A percentile compares a stretch with the other conserved stretches of the same genome.
Evolutionary conservation across 2,329 filamentous ascomycete species (phyloP).

Genomic region (Claviceps capensis): DNA sequence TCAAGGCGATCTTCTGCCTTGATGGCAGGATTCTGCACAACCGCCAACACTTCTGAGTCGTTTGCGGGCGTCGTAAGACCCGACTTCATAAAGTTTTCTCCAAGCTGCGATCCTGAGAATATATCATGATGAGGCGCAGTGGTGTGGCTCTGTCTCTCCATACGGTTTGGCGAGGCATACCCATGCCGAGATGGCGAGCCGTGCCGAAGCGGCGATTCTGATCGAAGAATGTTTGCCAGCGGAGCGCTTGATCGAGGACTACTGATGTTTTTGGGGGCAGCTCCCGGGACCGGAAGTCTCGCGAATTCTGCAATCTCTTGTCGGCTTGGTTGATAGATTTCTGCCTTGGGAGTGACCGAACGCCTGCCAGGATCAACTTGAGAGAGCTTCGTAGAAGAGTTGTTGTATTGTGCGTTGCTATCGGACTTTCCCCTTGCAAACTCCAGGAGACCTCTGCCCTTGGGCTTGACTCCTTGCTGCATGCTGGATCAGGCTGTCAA

Average conservation of each 20-base stretch:
- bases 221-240: conserved; percentile 10
- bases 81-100: conserved; percentile 26
- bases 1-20: conserved; percentile 3
- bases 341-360: conserved; percentile 8
- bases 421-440: conserved; percentile 18
- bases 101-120: conserved; percentile 26
- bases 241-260: conserved; percentile 3
- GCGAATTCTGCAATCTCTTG: conserved; percentile 20
- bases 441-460: conserved; percentile 16
- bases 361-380: conserved; percentile 10
- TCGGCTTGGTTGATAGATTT: conserved; percentile 10
- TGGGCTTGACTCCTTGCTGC: conserved; percentile 18
- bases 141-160: background rate
- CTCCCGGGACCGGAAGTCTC: conserved; percentile 22
- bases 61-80: conserved; percentile 23
- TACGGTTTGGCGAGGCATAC: conserved; percentile 8
- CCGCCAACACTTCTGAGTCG: conserved; percentile 11
- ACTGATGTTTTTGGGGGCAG: conserved; percentile 8
- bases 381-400: conserved; percentile 7
- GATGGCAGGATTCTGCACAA: conserved; percentile 4
- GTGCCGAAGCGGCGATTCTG: conserved; percentile 10
- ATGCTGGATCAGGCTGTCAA: conserved; percentile 9
- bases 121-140: conserved; percentile 11
- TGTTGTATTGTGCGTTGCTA: conserved; percentile 10
- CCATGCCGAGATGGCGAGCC: conserved; percentile 4